Evolutionary conservation across 352 stramenopile species (phyloP), one percentile per base, ranked within the genome.

Genomic region (Globisporangium parvum): DNA sequence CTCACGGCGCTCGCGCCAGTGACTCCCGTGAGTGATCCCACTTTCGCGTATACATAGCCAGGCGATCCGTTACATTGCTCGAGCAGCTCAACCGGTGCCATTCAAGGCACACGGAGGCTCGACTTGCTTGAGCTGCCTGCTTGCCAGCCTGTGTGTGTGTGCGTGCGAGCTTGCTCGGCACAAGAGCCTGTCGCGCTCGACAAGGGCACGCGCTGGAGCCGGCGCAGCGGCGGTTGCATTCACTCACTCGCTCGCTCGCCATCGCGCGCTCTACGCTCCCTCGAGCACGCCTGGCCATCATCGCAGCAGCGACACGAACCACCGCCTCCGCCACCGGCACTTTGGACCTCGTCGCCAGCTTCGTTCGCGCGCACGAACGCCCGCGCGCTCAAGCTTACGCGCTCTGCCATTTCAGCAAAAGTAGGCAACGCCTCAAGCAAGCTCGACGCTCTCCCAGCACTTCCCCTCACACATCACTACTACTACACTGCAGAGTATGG

Each of bases 141-240:
- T 11, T 37, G 31, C 31, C 31, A 10, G 12, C 1, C 31, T 37
- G 31, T 10, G 0, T 37, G 31, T 37, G 31, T 21, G 39, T n/a
- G n/a, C n/a, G 28, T 33, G 28, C 1, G 31, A 45, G 39, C 39
- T 4, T 14, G 14, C 39, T 18, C 14, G 14, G 18, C 39, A 20
- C 14, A 14, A 18, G 39, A 45, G 39, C 39, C 39, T 45, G 39
- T 45, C 39, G 39, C 39, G 39, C 39, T 6, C 39, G 39, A 45
- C 39, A 45, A 45, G 18, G 18, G 39, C 39, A 24, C 15, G 24
- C 24, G 21, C 47, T 41, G 20, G 47, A 26, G 17, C 21, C 17
- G 23, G 47, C n/a, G n/a, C n/a, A n/a, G n/a, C n/a, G n/a, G n/a
- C 47, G 17, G 47, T 52, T 52, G 47, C 28, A 52, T 41, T 26